Evolutionary conservation across 331 rosid species (phyloP).

Genomic region (Quercus tomentella): DNA sequence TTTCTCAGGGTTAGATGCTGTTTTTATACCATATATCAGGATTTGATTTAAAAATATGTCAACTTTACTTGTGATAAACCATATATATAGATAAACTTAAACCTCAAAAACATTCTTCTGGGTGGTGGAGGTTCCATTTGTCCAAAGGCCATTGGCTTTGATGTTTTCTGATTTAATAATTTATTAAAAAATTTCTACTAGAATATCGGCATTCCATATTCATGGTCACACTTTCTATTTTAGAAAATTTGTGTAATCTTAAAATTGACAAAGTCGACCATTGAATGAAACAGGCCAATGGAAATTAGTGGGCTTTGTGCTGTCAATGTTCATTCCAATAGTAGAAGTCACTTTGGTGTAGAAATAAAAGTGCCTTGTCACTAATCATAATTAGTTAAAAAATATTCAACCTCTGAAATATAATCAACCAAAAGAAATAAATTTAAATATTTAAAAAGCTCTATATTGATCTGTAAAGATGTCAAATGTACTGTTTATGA

Average conservation of each 20-base stretch:
- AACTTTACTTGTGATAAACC: background rate
- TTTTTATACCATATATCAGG: constrained; percentile 27
- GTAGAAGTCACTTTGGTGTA: background rate
- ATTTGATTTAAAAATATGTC: constrained; percentile 1
- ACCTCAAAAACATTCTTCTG: background rate
- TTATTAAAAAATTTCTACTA: background rate
- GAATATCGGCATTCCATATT: background rate
- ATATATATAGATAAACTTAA: too few species aligned
- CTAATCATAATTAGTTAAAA: background rate
- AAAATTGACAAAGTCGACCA: background rate
- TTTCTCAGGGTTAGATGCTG: constrained; percentile 36
- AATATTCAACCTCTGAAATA: background rate
- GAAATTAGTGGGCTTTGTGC: background rate
- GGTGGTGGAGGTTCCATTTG: background rate
- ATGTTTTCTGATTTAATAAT: background rate
- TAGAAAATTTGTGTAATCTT: background rate
- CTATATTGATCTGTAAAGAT: background rate
- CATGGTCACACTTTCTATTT: background rate
- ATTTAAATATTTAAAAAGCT: background rate
- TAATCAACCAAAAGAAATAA: too few species aligned
- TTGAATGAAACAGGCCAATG: background rate
- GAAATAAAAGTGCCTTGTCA: background rate
- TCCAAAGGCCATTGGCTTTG: background rate
- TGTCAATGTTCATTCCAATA: background rate
- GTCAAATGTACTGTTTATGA: background rate